Base-by-base conservation (phyloP, 768 basidiomycete genomes). In the Harrya chromipes region DNA sequence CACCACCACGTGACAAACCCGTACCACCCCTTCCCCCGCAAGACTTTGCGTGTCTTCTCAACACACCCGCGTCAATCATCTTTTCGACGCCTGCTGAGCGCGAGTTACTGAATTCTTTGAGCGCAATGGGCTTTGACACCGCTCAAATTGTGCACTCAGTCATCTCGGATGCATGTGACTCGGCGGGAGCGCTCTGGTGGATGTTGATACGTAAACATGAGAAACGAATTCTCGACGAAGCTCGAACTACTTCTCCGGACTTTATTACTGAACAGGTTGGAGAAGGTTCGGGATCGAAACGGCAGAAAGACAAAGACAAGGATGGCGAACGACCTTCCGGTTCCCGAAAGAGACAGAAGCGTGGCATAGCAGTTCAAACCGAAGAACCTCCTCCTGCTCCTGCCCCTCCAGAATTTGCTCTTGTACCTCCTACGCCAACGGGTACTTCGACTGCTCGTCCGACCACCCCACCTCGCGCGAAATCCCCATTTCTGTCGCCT, bases 81-180 rank as follows among this genome's bases (percentile, higher is more conserved):
- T 97, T 99, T 67, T 87, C 90, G 9, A 90, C 91, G 0, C 75
- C 84, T 0, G 71, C 83, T 7, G 95, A 98, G 63, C 80, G 90
- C 37, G 78, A 87, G 17, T 72, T 98, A 13, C 72, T 99, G 24
- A 89, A 89, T 52, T 74, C 71, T 3, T 74, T 99, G 37, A 83
- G 84, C 49, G 59, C 68, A 21, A 72, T 97, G 6, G 95, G 97
- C 0, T 83, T 99, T 52, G 97, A 98, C 67, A 90, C 88, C 0
- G 91, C 89, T 14, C 95, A 99, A 70, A 86, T 97, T 43, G 85
- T 87, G n/a, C 94, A 98, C 65, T 91, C 88, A 0, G 97, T 98
- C 12, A 75, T 89, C 40, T 85, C 79, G 24, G 83, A 97, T 68
- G 95, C 95, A 1, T 99, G 95, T 61, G 95, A 99, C 68, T 80